Base-by-base conservation (phyloP, 108 stramenopile species). In the Cyclotella cryptica region DNA sequence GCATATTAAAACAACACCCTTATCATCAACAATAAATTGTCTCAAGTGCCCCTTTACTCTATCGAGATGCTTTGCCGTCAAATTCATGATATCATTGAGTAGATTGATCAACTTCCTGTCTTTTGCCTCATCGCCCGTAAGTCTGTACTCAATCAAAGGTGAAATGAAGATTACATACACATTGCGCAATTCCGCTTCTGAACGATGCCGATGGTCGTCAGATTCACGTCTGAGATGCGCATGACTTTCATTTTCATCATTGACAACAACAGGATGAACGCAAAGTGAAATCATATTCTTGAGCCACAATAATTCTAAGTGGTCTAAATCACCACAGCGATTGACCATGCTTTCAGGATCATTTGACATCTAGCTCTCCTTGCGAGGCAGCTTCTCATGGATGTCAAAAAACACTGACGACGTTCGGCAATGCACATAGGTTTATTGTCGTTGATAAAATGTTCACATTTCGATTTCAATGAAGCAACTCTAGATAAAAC, bases 21-120 rank as follows among this genome's bases (percentile, higher is more conserved):
- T 93, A 65, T 93, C 92, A 70, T 93, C 92, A 27, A 93, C 86
- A 66, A 93, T 93, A 66, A 89, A 89, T 61, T 93, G 92, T 21
- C 92, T 76, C 54, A 93, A 64, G 41, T 93, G 92, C 19, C 93
- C 93, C 24, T 72, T 62, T 40, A 78, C 81, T 72, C 75, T 67
- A 22, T 84, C 75, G 21, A 93, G 58, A 19, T 85, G 78, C 71
- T 75, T 66, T 29, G 86, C 80, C 9, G 85, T 79, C 22, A 89
- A n/a, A 54, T 77, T 77, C 92, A 93, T 88, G 40, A 93, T 88
- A 61, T 89, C 78, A 72, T 88, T 89, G 65, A 93, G 71, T 22
- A 72, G 77, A n/a, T 73, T 71, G 64, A 75, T 89, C 13, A 86
- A 71, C 52, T 61, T 58, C 40, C 63, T 21, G 67, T 86, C 86